Base-by-base conservation (phyloP, 2,329 filamentous ascomycete genomes). In the Phialophora tarda region DNA sequence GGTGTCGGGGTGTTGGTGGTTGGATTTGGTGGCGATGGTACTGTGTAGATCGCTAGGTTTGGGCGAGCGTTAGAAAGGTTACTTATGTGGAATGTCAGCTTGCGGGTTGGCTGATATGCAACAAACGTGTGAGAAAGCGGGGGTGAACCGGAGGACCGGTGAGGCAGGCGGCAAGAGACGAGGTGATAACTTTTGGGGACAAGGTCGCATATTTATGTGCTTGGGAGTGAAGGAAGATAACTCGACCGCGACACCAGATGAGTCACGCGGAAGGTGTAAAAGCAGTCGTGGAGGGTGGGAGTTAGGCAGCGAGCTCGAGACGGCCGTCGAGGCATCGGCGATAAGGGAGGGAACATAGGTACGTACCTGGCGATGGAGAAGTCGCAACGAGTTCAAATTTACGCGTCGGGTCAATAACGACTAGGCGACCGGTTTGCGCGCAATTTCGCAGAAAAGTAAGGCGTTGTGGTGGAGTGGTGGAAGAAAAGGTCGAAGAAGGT, bases 331-430 rank as follows among this genome's bases (percentile, higher is more conserved):
- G 58, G 32, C 38, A 58, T 51, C 28, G 41, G 38, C 51, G 66
- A 69, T 70, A 64, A 65, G 64, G 51, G 30, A 34, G 62, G 28
- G 48, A 51, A 60, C 59, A 62, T 66, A 54, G 64, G 41, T 48
- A 69, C 71, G 47, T 73, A 73, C 70, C 70, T 71, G 61, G 63
- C 23, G 51, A 67, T 59, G 26, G 23, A 62, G 38, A n/a, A 41
- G 68, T 71, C 60, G 62, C 64, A 50, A 55, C 32, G 12, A 51
- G 34, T 56, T 61, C 32, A 69, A 64, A 70, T 56, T 23, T 28
- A 55, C 34, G 4, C 12, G 23, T 58, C 21, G 11, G 48, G 51
- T 67, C 34, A 63, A 68, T 62, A 66, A 69, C 14, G 57, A 44
- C 21, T 61, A 68, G 54, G 71, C 70, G 71, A 73, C 65, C 65